Percentiles rank a stretch among this genome's conserved stretches.
phyloP scores from a whole-genome alignment of 495 filamentous ascomycete genomes.

The Talaromyces thailandensis region DNA sequence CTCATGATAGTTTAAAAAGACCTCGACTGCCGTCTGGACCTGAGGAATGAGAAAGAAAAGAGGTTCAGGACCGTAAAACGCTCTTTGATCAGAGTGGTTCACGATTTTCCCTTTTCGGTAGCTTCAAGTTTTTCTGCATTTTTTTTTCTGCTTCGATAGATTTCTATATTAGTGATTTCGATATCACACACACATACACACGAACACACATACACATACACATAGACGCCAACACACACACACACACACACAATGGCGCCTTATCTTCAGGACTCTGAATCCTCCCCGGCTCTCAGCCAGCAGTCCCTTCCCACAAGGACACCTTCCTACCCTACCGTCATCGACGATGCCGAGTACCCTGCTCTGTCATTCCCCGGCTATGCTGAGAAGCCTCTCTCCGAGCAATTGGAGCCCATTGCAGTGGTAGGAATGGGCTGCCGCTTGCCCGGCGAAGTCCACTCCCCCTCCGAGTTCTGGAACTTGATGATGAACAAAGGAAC shows the following conservation, averaged over 20 bases:
- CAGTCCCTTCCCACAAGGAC: not conserved
- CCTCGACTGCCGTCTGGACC: not conserved
- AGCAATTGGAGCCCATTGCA: constrained; percentile 11
- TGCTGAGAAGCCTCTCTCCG: not conserved
- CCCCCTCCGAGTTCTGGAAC: constrained; percentile 35
- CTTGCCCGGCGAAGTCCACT: constrained; percentile 35
- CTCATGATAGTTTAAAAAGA: not conserved
- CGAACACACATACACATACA: not conserved
- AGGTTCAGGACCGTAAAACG: not conserved
- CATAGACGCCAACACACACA: not conserved
- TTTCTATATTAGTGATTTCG: not conserved
- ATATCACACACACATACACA: not conserved
- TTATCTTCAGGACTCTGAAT: not conserved
- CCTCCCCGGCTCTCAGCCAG: not conserved
- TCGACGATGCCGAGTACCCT: not conserved
- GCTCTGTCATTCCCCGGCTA: not conserved
- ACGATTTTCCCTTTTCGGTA: not conserved
- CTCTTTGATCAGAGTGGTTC: not conserved
- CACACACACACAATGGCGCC: not conserved
- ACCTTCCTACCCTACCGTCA: not conserved
- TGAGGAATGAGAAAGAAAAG: not conserved
- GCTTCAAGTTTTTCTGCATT: not conserved
- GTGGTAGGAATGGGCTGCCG: constrained; percentile 20
- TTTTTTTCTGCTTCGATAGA: not conserved
- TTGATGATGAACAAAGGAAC: constrained; percentile 22